phyloP scores from a whole-genome alignment of 768 basidiomycete genomes.

The Gymnopilus dilepis region DNA sequence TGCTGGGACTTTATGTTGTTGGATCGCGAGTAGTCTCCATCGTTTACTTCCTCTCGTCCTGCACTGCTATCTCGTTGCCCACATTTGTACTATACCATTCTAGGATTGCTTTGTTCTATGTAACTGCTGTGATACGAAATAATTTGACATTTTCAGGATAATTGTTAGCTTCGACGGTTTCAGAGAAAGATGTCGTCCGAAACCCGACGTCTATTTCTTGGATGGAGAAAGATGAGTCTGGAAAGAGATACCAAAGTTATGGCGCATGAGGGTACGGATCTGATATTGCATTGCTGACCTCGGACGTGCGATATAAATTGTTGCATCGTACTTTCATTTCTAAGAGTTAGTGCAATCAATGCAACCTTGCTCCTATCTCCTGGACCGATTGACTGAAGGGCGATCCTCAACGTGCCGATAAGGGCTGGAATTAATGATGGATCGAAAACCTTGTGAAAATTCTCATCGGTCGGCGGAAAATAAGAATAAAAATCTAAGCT shows the following conservation, averaged over 20 bases:
- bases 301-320: slow-evolving; percentile 46
- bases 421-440: slow-evolving; percentile 63
- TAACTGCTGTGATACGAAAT: slow-evolving; percentile 41
- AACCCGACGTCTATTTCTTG: slow-evolving; percentile 20
- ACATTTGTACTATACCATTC: not conserved
- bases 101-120: not conserved
- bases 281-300: slow-evolving; percentile 28
- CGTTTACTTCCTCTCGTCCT: not conserved
- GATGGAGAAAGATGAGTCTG: slow-evolving; percentile 20
- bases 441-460: slow-evolving; percentile 63
- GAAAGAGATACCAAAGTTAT: not conserved
- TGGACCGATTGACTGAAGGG: slow-evolving; percentile 36
- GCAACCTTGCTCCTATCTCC: slow-evolving; percentile 30
- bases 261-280: not conserved
- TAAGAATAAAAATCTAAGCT: slow-evolving; percentile 14
- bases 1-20: too few species aligned
- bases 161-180: slow-evolving; percentile 38
- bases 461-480: not conserved
- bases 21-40: too few species aligned
- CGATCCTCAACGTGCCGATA: slow-evolving; percentile 51
- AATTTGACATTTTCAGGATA: slow-evolving; percentile 46
- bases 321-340: slow-evolving; percentile 59
- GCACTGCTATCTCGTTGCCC: not conserved
- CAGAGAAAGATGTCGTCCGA: slow-evolving; percentile 19
- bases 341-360: slow-evolving; percentile 57